A percentile compares a stretch with the other conserved stretches of the same genome.
Evolutionary conservation across 2,329 filamentous ascomycete genomes (phyloP).

Genomic region (Gyromitra esculenta): DNA sequence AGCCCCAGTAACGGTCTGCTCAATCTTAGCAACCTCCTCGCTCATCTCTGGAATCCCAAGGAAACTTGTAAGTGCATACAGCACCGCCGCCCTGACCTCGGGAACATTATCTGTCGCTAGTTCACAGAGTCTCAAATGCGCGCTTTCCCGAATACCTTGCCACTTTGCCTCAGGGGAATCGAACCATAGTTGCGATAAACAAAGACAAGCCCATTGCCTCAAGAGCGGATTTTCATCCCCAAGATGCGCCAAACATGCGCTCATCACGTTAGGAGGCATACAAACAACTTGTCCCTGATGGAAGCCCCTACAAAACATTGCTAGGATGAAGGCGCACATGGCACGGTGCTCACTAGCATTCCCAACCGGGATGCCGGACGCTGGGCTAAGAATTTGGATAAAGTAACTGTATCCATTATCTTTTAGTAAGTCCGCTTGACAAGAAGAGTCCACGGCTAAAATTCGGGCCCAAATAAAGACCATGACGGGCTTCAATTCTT

Average conservation of each 20-base stretch:
- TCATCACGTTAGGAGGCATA: slow-evolving; percentile 88
- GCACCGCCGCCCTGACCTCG: slow-evolving; percentile 91
- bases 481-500: slow-evolving; percentile 97
- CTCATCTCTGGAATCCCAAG: slow-evolving; percentile 92
- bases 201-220: slow-evolving; percentile 94
- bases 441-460: slow-evolving; percentile 91
- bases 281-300: slow-evolving; percentile 91
- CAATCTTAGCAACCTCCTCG: slow-evolving; percentile 86
- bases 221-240: slow-evolving; percentile 88
- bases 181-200: slow-evolving; percentile 92
- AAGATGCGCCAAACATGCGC: slow-evolving; percentile 84
- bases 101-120: slow-evolving; percentile 86
- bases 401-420: slow-evolving; percentile 98
- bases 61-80: slow-evolving; percentile 93
- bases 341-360: slow-evolving; percentile 95
- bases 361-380: slow-evolving; percentile 81
- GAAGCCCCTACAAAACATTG: slow-evolving; percentile 96
- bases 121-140: slow-evolving; percentile 80
- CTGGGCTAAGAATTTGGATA: slow-evolving; percentile 86
- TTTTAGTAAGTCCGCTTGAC: slow-evolving; percentile 92
- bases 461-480: slow-evolving; percentile 99
- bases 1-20: slow-evolving; percentile 88
- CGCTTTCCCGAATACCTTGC: slow-evolving; percentile 89
- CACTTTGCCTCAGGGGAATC: slow-evolving; percentile 93
- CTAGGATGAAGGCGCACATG: slow-evolving; percentile 98